A percentile compares a stretch with the other conserved stretches of the same genome.
Evolutionary conservation across 2,329 filamentous ascomycete genomes (phyloP).

Genomic region (Ceratocystis smalleyi): DNA sequence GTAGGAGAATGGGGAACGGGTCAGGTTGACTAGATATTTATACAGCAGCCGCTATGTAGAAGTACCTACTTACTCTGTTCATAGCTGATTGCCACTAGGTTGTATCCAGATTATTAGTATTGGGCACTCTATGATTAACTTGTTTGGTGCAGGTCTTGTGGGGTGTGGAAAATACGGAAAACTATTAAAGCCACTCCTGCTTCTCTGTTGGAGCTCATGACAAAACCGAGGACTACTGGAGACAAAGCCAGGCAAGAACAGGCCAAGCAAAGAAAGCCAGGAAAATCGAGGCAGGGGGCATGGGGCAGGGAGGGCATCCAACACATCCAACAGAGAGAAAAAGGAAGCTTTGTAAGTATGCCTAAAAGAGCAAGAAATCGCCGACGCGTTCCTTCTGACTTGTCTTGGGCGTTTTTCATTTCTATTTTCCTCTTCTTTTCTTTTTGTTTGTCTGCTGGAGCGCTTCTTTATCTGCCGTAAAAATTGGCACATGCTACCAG

Average conservation of each 20-base stretch:
- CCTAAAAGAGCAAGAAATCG: background rate
- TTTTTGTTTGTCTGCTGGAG: background rate
- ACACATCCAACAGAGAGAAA: background rate
- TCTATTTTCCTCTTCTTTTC: background rate
- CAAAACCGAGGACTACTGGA: background rate
- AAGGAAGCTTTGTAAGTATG: background rate
- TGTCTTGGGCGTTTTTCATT: background rate
- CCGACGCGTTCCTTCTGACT: background rate
- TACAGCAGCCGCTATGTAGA: background rate
- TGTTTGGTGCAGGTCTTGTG: background rate
- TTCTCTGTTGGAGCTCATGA: background rate
- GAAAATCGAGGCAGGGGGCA: background rate
- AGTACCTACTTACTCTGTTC: background rate
- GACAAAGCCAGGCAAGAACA: background rate
- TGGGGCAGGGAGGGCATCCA: background rate
- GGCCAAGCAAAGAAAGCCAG: background rate
- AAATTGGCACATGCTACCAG: background rate
- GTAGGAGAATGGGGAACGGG: background rate
- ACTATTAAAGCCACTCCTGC: background rate
- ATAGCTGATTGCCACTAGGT: constrained; percentile 1
- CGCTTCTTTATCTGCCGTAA: background rate
- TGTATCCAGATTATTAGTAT: constrained; percentile 4
- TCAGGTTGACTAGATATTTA: constrained; percentile 1
- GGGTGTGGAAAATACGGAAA: background rate
- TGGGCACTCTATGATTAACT: background rate